These are phyloP conservation scores for Artemisia tridentata DNA, from an alignment of 129 eudicot species.

Conservation along the genomic window DNA sequence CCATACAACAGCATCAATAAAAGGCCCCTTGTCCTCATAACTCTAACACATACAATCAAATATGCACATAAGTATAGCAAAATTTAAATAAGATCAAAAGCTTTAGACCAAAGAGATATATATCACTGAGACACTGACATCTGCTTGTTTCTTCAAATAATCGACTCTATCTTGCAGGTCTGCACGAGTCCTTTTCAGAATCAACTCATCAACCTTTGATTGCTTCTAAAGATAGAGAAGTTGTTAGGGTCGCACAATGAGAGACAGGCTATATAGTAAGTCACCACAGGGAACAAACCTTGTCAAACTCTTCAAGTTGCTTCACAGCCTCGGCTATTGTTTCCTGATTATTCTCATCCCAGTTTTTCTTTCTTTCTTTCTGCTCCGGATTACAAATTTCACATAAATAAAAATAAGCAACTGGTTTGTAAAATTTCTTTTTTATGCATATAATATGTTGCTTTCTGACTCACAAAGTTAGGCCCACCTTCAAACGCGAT, in stretches of 20 bases:
- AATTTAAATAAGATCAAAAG: background rate
- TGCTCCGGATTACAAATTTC: constrained; percentile 32
- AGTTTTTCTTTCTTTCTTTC: constrained; percentile 88
- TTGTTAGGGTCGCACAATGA: constrained; percentile 16
- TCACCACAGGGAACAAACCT: constrained; percentile 37
- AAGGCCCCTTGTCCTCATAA: constrained; percentile 96
- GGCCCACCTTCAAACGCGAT: constrained; percentile 81
- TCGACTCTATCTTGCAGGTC: constrained; percentile 90
- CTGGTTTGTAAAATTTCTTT: background rate
- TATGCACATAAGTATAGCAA: constrained; percentile 15
- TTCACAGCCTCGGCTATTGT: constrained; percentile 83
- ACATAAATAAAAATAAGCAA: constrained; percentile 17
- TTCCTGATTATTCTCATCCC: constrained; percentile 95
- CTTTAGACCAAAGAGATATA: constrained; percentile 11
- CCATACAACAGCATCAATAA: constrained; percentile 98
- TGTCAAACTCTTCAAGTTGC: constrained; percentile 79
- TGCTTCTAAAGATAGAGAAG: constrained; percentile 53
- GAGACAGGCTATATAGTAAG: constrained; percentile 11
- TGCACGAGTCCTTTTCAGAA: constrained; percentile 62
- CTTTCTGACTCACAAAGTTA: constrained; percentile 7
- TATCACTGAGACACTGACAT: constrained; percentile 40
- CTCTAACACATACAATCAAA: constrained; percentile 40
- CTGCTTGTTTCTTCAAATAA: constrained; percentile 79
- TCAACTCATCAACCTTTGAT: constrained; percentile 50
- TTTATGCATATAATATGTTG: background rate